These are phyloP conservation scores for Colletotrichum magnum DNA, from an alignment of 2,329 filamentous ascomycete species.

Conservation along the genomic window DNA sequence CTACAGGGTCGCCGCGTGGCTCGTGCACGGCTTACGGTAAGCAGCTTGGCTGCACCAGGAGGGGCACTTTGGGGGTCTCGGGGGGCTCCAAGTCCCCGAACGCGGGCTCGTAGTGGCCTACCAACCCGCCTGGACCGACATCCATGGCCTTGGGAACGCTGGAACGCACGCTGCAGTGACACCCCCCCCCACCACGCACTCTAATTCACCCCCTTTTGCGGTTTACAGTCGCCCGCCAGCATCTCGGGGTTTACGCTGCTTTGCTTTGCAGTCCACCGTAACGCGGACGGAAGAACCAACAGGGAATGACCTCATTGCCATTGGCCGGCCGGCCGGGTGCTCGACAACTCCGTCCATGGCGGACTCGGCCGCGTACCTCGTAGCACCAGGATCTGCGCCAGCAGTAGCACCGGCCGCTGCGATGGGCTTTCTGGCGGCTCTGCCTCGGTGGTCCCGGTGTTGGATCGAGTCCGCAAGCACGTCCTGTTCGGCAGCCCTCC, in stretches of 20 bases:
- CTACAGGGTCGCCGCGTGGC: slow-evolving; percentile 7
- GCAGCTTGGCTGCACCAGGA: background rate
- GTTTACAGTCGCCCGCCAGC: background rate
- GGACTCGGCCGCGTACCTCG: background rate
- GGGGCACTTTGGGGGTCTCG: slow-evolving; percentile 2
- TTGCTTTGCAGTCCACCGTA: background rate
- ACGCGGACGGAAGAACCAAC: background rate
- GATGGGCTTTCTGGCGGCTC: background rate
- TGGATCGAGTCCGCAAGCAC: slow-evolving; percentile 26
- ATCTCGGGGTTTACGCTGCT: background rate
- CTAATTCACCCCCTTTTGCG: background rate
- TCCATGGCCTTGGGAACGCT: background rate
- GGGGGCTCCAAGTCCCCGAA: slow-evolving; percentile 21
- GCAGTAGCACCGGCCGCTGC: no score
- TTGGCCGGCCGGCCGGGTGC: slow-evolving; percentile 27
- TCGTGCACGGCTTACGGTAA: slow-evolving; percentile 15
- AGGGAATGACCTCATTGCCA: slow-evolving; percentile 34
- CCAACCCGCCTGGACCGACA: slow-evolving; percentile 21
- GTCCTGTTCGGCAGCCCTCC: no score
- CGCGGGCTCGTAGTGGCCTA: slow-evolving; percentile 2
- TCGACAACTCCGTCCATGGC: slow-evolving; percentile 31
- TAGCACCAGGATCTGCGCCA: background rate
- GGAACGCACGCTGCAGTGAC: background rate
- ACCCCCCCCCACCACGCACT: background rate
- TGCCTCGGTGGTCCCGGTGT: slow-evolving; percentile 17